phyloP scores from a whole-genome alignment of 2,329 filamentous ascomycete species.

The Botrytis fabae region DNA sequence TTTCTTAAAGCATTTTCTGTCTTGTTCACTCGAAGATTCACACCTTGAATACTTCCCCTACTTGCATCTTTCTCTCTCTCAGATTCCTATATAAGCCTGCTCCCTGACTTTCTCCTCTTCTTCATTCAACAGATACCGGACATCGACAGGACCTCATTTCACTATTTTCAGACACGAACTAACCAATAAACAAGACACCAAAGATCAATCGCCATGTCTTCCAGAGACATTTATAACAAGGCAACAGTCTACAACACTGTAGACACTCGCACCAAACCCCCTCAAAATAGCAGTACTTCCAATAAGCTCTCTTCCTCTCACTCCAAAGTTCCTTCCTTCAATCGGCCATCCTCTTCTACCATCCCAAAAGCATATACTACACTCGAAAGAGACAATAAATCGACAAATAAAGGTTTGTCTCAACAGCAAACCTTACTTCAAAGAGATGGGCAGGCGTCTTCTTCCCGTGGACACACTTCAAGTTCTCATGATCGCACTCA shows the following conservation, averaged over 20 bases:
- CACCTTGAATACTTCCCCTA: not conserved
- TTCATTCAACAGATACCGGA: not conserved
- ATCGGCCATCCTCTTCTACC: not conserved
- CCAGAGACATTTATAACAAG: constrained; percentile 15
- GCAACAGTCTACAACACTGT: constrained; percentile 1
- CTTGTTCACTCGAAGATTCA: not conserved
- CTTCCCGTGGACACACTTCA: not conserved
- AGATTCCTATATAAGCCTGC: not conserved
- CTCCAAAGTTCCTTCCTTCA: not conserved
- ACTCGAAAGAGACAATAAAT: constrained; percentile 1
- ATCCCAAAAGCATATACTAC: not conserved
- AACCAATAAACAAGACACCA: not conserved
- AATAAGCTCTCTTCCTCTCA: not conserved
- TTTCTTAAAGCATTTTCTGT: not conserved
- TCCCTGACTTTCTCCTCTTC: not conserved
- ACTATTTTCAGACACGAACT: not conserved
- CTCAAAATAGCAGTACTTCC: not conserved
- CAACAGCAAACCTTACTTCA: not conserved
- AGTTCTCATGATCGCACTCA: not conserved
- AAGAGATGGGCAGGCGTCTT: constrained; percentile 9
- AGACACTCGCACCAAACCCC: not conserved
- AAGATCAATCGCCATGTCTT: constrained; percentile 6
- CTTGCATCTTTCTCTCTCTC: no score
- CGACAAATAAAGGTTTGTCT: not conserved
- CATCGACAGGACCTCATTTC: not conserved